Evolutionary conservation across 2,329 filamentous ascomycete species (phyloP), one percentile per base, ranked within the genome.

Genomic region (Sporothrix globosa): DNA sequence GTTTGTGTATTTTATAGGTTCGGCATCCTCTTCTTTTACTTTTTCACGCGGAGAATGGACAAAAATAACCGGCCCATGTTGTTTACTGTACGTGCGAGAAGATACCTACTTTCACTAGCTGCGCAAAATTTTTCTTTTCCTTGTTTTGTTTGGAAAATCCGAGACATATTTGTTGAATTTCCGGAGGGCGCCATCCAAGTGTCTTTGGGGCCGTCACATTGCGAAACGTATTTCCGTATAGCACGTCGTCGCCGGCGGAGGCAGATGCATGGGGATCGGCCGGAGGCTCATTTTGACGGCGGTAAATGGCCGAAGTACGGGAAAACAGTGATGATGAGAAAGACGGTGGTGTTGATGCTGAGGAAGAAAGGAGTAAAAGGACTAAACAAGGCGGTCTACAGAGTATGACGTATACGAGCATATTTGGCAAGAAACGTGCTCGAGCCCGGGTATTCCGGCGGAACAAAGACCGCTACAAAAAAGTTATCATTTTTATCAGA

Each of bases 401-500:
- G 34, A 34, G 34, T 34, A 34, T 34, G 34, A 34, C 34, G 34
- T 34, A 1, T 0, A 34, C 7, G 34, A 34, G 34, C 34, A 34
- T 34, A 34, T 34, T 58, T 58, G 30, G 54, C 54, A 34, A 9
- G 7, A 7, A 13, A 27, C 11, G 21, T 54, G 24, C 21, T 17
- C 14, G 27, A 9, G 21, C 13, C 27, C 39, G 30, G 41, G 58
- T 46, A 63, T n/a, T 63, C 39, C 58, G n/a, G 39, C 21, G n/a
- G 24, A 63, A 63, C 21, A 30, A 27, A 46, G 39, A 63, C 6
- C 30, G 41, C 19, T 11, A 34, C n/a, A 19, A 50, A 10, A 65
- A 63, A 10, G 30, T 63, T 46, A 65, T 67, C 65, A 46, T 27
- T 70, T 70, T 75, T 75, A 75, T 75, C 73, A 75, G 74, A 75